A percentile compares a stretch with the other conserved stretches of the same genome.
phyloP scores from a whole-genome alignment of 2,329 filamentous ascomycete genomes.

The Dichotomopilus funicola region DNA sequence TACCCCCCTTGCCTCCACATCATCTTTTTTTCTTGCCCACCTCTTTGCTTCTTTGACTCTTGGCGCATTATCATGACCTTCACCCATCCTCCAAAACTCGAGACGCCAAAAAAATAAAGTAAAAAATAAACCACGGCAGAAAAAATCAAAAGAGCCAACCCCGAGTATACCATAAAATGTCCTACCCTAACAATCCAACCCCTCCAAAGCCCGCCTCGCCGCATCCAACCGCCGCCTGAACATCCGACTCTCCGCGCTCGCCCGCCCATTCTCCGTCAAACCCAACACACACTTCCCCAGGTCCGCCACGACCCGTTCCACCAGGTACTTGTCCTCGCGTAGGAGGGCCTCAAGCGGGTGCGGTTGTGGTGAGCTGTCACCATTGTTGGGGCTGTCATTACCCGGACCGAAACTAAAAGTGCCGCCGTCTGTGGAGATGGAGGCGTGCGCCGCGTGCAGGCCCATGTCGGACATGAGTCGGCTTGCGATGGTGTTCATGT shows the following conservation, averaged over 20 bases:
- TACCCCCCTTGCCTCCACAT: no score
- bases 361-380: slow-evolving; percentile 26
- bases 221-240: slow-evolving; percentile 68
- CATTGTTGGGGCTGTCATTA: background rate
- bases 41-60: no score
- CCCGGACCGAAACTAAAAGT: no score
- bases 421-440: background rate
- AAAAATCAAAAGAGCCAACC: background rate
- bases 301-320: slow-evolving; percentile 53
- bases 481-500: slow-evolving; percentile 42
- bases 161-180: background rate
- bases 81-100: no score
- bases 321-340: slow-evolving; percentile 52
- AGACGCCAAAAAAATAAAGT: no score
- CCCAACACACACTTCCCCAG: slow-evolving; percentile 55
- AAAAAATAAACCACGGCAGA: background rate
- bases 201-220: slow-evolving; percentile 67
- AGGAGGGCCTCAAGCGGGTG: slow-evolving; percentile 39
- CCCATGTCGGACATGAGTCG: slow-evolving; percentile 42
- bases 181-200: slow-evolving; percentile 39
- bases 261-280: slow-evolving; percentile 47
- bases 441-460: background rate
- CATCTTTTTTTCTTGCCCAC: no score
- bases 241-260: slow-evolving; percentile 53
- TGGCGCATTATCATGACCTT: no score